These are phyloP conservation scores for Fusarium dimerum DNA, from an alignment of 2,329 filamentous ascomycete species.

Conservation along the genomic window DNA sequence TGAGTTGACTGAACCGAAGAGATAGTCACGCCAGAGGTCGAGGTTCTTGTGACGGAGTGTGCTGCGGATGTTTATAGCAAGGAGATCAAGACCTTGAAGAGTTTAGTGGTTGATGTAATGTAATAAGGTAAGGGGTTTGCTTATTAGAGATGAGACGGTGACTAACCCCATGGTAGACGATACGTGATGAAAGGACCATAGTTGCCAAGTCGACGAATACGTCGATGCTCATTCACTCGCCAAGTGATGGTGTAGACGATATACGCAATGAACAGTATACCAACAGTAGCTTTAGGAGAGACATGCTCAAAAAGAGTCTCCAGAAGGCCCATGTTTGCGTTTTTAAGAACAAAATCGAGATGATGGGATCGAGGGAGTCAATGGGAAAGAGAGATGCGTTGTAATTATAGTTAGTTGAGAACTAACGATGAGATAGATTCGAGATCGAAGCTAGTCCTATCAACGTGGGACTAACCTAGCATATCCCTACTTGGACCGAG, in stretches of 20 bases:
- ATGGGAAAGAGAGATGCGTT: too few relatives aligned
- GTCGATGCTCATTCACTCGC: slow-evolving; percentile 44
- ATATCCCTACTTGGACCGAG: too few relatives aligned
- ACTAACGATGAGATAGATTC: too few relatives aligned
- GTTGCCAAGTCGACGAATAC: slow-evolving; percentile 48
- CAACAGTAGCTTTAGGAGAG: slow-evolving; percentile 42
- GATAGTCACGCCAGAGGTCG: slow-evolving; percentile 59
- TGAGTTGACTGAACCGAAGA: slow-evolving; percentile 41
- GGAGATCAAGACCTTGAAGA: slow-evolving; percentile 61
- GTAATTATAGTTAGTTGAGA: too few relatives aligned
- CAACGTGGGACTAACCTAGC: too few relatives aligned
- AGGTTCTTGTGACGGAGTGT: slow-evolving; percentile 57
- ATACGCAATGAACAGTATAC: slow-evolving; percentile 40
- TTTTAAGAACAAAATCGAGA: neutral
- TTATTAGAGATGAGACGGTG: neutral
- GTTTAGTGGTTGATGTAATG: neutral
- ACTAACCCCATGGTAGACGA: slow-evolving; percentile 49
- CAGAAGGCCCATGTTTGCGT: slow-evolving; percentile 48
- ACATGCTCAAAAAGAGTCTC: slow-evolving; percentile 47
- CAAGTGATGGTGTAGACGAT: slow-evolving; percentile 39
- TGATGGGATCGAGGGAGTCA: neutral
- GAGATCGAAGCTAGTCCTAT: too few relatives aligned
- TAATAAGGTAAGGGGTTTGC: neutral
- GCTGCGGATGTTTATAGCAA: slow-evolving; percentile 56
- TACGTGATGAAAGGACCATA: slow-evolving; percentile 40